phyloP scores from a whole-genome alignment of 2,329 filamentous ascomycete genomes.

The Coniochaeta sp. region DNA sequence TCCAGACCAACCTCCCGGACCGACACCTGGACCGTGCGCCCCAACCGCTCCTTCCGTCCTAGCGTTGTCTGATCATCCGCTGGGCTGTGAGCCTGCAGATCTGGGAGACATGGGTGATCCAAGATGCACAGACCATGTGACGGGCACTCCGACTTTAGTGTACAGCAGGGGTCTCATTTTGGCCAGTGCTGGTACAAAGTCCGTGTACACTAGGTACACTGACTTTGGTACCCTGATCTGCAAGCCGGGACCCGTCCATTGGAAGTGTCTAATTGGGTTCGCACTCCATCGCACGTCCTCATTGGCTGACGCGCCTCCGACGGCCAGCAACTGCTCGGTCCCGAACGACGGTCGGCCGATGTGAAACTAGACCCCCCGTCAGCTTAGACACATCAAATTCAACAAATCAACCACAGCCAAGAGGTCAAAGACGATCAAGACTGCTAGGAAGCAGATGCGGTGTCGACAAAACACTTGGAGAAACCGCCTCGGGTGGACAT shows the following conservation, averaged over 20 bases:
- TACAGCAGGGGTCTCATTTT: background rate
- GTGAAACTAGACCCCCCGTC: background rate
- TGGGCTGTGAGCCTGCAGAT: background rate
- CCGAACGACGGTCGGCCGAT: background rate
- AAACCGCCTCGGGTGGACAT: too few relatives aligned
- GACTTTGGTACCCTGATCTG: too few relatives aligned
- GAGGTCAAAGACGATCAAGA: background rate
- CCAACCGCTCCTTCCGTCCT: background rate
- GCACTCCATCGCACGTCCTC: background rate
- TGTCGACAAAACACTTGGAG: background rate
- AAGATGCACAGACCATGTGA: background rate
- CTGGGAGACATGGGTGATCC: background rate
- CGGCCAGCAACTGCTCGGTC: background rate
- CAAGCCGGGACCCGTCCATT: background rate
- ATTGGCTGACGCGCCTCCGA: background rate
- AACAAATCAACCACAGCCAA: background rate
- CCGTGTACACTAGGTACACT: too few relatives aligned
- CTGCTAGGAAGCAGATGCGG: background rate
- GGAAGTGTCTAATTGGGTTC: background rate
- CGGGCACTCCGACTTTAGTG: background rate
- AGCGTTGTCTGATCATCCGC: background rate
- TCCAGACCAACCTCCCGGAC: background rate
- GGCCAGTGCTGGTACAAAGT: background rate
- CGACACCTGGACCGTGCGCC: background rate
- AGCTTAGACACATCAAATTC: background rate